Base-by-base conservation (phyloP, 192 early-diverging fungal species). In the Coemansia sp. region DNA sequence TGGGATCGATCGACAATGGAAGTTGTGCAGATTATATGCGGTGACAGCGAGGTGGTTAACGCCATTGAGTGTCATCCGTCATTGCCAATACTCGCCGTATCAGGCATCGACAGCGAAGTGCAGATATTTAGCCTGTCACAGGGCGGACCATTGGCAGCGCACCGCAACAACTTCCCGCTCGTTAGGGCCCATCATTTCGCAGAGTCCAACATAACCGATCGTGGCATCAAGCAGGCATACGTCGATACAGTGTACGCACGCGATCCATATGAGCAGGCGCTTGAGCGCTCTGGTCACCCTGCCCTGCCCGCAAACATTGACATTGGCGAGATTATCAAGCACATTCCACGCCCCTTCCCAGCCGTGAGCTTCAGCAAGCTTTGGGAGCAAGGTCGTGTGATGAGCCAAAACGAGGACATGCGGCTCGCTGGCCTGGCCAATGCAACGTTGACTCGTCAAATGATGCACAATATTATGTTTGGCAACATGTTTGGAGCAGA, bases 61-160 rank as follows among this genome's bases (percentile, higher is more conserved):
- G 79, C 86, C 22, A 64, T 88, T 71, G 70, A 87, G 70, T 77
- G 81, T 3, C 91, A 93, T 55, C 93, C 92, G 0, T 65, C 65
- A 16, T 44, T 78, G 46, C 90, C 85, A 42, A 69, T 80, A 29
- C 40, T 92, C 18, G 89, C 89, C 6, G 87, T 91, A 1, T 92
- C 93, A 0, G 93, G 93, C 0, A 93, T 95, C 24, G 93, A 93
- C 64, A 77, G 86, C 34, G 91, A 89, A 8, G 80, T 90, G 42
- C 92, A 93, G 69, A 81, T 94, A 44, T 90, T 93, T 57, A 74
- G 80, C 34, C 86, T 90, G 6, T 55, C 62, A 5, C 75, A 75
- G 43, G 71, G 84, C 3, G 82, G 82, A 6, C 82, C 82, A 40
- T 29, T 63, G 20, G 27, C 67, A 7, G 51, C 63, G 15, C 80